These are phyloP conservation scores for Penicillium steckii DNA, from an alignment of 495 filamentous ascomycete genomes.

Conservation along the genomic window DNA sequence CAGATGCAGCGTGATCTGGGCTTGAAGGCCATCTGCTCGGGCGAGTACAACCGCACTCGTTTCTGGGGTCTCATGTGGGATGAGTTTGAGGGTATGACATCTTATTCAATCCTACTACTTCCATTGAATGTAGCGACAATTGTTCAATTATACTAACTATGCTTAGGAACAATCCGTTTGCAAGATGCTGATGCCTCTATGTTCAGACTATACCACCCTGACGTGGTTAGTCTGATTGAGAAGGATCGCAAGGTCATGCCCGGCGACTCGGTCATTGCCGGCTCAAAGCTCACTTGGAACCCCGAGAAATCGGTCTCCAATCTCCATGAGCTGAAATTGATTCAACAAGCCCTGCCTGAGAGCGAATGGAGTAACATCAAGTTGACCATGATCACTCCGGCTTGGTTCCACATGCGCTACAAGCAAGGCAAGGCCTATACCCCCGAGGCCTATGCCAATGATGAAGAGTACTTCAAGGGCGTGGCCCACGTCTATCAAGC, in stretches of 20 bases:
- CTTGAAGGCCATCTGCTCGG: conserved; percentile 62
- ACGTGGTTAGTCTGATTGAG: conserved; percentile 66
- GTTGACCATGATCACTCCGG: conserved; percentile 61
- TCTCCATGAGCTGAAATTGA: conserved; percentile 57
- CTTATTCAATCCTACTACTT: not conserved
- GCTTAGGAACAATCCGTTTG: conserved; percentile 34
- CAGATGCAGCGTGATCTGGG: conserved; percentile 61
- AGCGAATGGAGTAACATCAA: conserved; percentile 55
- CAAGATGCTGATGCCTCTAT: conserved; percentile 51
- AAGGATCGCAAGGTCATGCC: conserved; percentile 56
- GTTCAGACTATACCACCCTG: conserved; percentile 68
- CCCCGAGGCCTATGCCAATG: conserved; percentile 53
- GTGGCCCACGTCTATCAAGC: conserved; percentile 59
- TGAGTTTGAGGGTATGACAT: conserved; percentile 56
- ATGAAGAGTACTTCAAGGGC: conserved; percentile 61
- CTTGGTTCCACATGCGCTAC: conserved; percentile 68
- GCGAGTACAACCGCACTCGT: conserved; percentile 60
- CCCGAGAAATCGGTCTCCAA: conserved; percentile 47
- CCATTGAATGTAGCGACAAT: not conserved
- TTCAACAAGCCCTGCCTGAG: conserved; percentile 50
- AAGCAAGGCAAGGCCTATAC: conserved; percentile 56
- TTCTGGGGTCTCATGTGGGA: conserved; percentile 64
- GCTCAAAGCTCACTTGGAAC: conserved; percentile 58
- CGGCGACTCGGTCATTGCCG: conserved; percentile 64
- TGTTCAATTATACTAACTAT: not conserved